Conservation (phyloP, 371 early-diverging fungal genomes). For the Rhizopus arrhizus region DNA sequence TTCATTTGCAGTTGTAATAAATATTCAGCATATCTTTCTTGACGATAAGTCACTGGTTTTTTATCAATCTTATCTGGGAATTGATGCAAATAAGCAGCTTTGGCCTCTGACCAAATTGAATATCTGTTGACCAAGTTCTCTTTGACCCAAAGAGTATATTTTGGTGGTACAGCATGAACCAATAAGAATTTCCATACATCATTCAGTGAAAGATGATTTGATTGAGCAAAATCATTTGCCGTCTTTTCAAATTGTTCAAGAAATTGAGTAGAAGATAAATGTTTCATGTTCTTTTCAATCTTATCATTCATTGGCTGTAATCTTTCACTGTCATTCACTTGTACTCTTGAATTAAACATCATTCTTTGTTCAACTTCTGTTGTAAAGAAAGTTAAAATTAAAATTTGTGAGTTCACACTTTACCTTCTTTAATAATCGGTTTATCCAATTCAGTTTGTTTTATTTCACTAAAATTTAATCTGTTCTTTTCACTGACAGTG, state of each 20-base stretch:
- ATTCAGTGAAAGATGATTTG: background rate
- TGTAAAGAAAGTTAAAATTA: no score
- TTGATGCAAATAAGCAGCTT: background rate
- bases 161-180: conserved; percentile 7
- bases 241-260: conserved; percentile 10
- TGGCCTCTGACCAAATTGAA: background rate
- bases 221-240: background rate
- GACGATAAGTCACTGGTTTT: background rate
- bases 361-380: no score
- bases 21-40: conserved; percentile 6
- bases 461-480: no score
- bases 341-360: no score
- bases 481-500: no score
- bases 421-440: no score
- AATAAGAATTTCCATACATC: conserved; percentile 9
- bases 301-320: background rate
- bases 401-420: no score
- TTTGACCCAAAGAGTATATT: conserved; percentile 1
- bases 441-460: no score
- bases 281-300: no score
- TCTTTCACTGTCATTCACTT: no score
- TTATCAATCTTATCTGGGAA: background rate
- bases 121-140: background rate
- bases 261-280: background rate
- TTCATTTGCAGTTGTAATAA: conserved; percentile 10